Base-by-base conservation (phyloP, 1,139 yeast genomes). In the Geotrichum phurueaensis region DNA sequence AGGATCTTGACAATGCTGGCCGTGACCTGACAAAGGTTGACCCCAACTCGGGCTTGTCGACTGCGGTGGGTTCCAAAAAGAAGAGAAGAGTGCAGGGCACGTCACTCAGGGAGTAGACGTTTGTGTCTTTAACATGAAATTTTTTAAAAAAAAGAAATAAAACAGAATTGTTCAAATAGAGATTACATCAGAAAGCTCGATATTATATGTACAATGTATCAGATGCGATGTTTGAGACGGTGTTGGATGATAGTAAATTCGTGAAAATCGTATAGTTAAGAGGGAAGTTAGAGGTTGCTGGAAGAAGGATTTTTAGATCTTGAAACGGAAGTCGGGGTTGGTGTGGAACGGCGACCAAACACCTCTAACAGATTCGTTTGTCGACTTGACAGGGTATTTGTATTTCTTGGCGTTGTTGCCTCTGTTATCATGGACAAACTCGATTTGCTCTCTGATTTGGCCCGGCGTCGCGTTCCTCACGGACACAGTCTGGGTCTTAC, bases 311-410 rank as follows among this genome's bases (percentile, higher is more conserved):
- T 39, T 20, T 71, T 78, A 89, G 60, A 89, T 82, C 70, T 81
- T 85, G 77, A 83, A 86, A 76, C 96, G 84, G 71, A 78, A 79
- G 49, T 79, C 78, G 73, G 88, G 86, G 63, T 84, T 85, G 59
- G 82, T 84, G 72, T 94, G 97, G 79, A 94, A 80, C 61, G 99
- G 99, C 56, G 97, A 90, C 99, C 99, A 94, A 59, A 94, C 81
- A 69, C 99, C 99, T 80, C 99, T 87, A 20, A 94, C 94, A 57
- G 96, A 86, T 63, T 83, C 84, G 73, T 92, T 94, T 63, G 81
- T 75, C 53, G 96, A 86, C 73, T 84, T 82, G 51, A 94, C 98
- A 67, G 87, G 86, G 66, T 87, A 85, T 67, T 82, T 80, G 64
- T 88, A 83, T 70, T 84, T 85, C 66, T 79, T 76, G 4, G 57